These are phyloP conservation scores for Aegilops umbellulata DNA, from an alignment of 176 grass and related monocot genomes.

Conservation along the genomic window DNA sequence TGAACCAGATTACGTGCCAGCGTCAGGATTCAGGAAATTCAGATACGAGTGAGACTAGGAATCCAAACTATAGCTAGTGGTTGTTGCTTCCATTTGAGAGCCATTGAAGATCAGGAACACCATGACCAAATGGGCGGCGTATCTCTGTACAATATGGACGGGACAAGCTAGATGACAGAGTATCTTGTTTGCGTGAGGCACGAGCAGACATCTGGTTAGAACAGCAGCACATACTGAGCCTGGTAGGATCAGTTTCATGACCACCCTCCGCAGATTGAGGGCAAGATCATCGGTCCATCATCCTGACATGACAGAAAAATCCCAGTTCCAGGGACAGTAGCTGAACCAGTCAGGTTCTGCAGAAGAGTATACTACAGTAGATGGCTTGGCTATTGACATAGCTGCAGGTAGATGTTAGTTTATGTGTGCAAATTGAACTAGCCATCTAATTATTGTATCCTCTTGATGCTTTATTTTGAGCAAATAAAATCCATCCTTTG, in stretches of 20 bases:
- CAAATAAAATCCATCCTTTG: no score
- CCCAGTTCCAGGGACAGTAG: neutral
- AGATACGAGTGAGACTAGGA: constrained; percentile 53
- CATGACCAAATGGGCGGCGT: constrained; percentile 61
- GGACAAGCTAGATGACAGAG: constrained; percentile 70
- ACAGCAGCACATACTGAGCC: neutral
- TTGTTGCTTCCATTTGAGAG: constrained; percentile 63
- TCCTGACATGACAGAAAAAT: neutral
- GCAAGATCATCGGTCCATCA: neutral
- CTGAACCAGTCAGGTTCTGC: neutral
- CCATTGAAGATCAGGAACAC: constrained; percentile 76
- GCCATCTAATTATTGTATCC: no score
- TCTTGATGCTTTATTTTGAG: no score
- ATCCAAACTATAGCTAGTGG: constrained; percentile 75
- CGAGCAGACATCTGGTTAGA: constrained; percentile 42
- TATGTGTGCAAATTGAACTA: no score
- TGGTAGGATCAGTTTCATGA: neutral
- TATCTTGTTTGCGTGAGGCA: constrained; percentile 90
- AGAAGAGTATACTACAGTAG: neutral
- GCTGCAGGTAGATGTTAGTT: no score
- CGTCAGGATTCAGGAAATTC: no score
- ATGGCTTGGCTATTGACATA: no score
- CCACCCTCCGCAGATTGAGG: neutral
- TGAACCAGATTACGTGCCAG: constrained; percentile 21
- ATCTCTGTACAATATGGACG: constrained; percentile 94